Evolutionary conservation across 495 filamentous ascomycete species (phyloP), one percentile per base, ranked within the genome.

Genomic region (Hypoxylon fragiforme): DNA sequence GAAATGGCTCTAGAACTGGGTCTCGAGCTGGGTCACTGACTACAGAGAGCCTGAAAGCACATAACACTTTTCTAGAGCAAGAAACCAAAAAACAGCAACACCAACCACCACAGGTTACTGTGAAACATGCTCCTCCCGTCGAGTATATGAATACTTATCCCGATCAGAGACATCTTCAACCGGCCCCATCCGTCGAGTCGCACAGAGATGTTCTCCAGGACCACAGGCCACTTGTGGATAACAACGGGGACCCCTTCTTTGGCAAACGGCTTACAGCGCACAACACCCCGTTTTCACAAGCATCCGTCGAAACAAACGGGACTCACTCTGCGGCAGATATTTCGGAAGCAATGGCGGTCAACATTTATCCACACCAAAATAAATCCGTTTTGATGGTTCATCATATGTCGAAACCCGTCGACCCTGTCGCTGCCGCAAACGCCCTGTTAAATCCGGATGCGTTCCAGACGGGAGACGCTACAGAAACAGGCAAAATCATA

Each of bases 301-400:
- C 72, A 7, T 86, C 83, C 0, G 78, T 84, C 31, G 79, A 78
- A 45, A 81, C 79, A 44, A 76, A 73, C 47, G 77, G 65, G 35
- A 78, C 78, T 7, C 73, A 75, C 39, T 67, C 65, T 14, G 54
- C 43, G 39, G 75, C 77, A 7, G 85, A 85, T 60, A 77, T 87
- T 35, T 83, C 83, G 37, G 90, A 96, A 71, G 91, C 91, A 9
- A 85, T 84, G 52, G 88, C 88, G 13, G 84, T 96, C 37, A 85
- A 82, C 50, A 85, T 95, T 26, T 94, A 86, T 64, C 85, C 90
- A 2, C 91, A 96, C 66, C 89, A 91, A 65, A 96, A 95, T 56
- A 84, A 85, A 51, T 92, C 89, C 2, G 75, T 90, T 8, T 71
- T 94, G 37, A 71, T 95, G 47, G 85, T 95, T 32, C 81, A 95